Percentiles rank a stretch among this genome's conserved stretches.
Evolutionary conservation across 2,329 filamentous ascomycete species (phyloP).

Genomic region (Talaromyces islandicus): DNA sequence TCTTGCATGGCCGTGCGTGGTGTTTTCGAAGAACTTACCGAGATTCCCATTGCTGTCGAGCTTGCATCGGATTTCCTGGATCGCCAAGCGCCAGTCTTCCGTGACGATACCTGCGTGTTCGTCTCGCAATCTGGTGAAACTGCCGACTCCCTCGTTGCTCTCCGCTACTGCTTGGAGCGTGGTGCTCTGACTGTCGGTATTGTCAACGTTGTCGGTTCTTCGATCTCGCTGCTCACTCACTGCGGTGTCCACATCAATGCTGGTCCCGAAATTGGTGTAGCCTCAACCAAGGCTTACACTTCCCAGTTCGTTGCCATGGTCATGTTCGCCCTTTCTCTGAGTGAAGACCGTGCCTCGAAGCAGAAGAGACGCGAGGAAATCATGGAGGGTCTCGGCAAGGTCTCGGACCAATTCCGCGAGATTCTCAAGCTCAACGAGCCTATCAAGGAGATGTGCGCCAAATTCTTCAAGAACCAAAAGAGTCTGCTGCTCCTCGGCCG

Average conservation of each 20-base stretch:
- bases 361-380: slow-evolving; percentile 87
- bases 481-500: slow-evolving; percentile 86
- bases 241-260: slow-evolving; percentile 99
- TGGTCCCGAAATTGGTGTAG: slow-evolving; percentile 96
- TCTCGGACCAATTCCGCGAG: slow-evolving; percentile 87
- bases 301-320: slow-evolving; percentile 99
- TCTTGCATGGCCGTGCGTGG: slow-evolving; percentile 99
- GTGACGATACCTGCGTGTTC: slow-evolving; percentile 97
- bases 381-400: slow-evolving; percentile 81
- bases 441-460: slow-evolving; percentile 90
- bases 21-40: slow-evolving; percentile 94
- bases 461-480: slow-evolving; percentile 96
- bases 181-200: slow-evolving; percentile 96
- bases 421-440: slow-evolving; percentile 85
- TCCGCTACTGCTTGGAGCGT: slow-evolving; percentile 96
- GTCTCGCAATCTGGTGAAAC: slow-evolving; percentile 99
- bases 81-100: slow-evolving; percentile 93
- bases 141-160: slow-evolving; percentile 92
- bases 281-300: slow-evolving; percentile 98
- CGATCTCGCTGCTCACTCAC: slow-evolving; percentile 97
- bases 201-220: slow-evolving; percentile 97
- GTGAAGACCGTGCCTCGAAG: slow-evolving; percentile 95
- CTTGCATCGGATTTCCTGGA: slow-evolving; percentile 97
- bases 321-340: slow-evolving; percentile 96
- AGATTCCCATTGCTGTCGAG: slow-evolving; percentile 96